Base-by-base conservation (phyloP, 805 yeast genomes). In the Metschnikowia picachoensis region DNA sequence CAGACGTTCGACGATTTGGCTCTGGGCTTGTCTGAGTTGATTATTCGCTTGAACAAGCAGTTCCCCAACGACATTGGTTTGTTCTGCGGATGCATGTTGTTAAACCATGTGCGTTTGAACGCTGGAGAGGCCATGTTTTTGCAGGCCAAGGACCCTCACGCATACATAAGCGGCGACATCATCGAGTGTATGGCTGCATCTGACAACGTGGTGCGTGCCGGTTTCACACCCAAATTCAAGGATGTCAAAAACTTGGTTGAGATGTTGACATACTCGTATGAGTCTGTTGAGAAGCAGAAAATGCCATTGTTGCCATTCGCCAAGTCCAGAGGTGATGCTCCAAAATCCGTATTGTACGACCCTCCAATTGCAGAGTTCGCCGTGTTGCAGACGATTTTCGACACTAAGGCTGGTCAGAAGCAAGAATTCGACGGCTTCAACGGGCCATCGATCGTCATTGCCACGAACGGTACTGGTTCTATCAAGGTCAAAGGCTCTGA, bases 171-270 rank as follows among this genome's bases (percentile, higher is more conserved):
- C 45, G 99, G 99, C 55, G 98, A 94, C 67, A 94, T 94, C 57
- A 91, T 94, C 61, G 99, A 94, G 74, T 94, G 99, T 74, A 94
- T 94, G 99, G 99, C 99, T 36, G 97, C 99, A 8, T 85, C 95
- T 35, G 99, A 94, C 67, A 94, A 94, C 60, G 99, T 94, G 47
- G 97, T 94, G 41, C 82, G 99, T 67, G 96, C 97, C 4, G 99
- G 99, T 12, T 94, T 94, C 76, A 94, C 99, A n/a, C 99, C 99
- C 51, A 94, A 94, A 68, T 94, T 92, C 74, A 94, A 92, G 71
- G 99, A 94, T 67, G 98, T 94, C 50, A 69, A 82, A 48, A 89
- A 86, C 60, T 79, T 94, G 62, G 97, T 94, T 37, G 80, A 78
- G 44, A 88, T 88, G 94, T 80, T 94, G 65, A 91, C 97, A 3